These are phyloP conservation scores for Luvunga scandens DNA, from an alignment of 345 rosid genomes.

Conservation along the genomic window DNA sequence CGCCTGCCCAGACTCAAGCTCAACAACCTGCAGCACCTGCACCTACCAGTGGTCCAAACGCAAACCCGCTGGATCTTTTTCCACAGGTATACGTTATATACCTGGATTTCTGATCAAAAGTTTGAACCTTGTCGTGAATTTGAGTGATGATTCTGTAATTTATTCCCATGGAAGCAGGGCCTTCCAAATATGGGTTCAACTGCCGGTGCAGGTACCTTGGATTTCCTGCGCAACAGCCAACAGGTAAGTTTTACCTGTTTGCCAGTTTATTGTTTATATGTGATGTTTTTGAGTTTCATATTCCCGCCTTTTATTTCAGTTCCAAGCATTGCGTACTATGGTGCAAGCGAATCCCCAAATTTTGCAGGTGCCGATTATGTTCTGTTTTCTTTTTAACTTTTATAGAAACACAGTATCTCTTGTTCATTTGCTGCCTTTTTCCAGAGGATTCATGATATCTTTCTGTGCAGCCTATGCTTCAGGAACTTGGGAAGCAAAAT, in stretches of 20 bases:
- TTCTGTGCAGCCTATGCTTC: constrained; percentile 82
- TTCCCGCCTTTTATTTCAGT: constrained; percentile 12
- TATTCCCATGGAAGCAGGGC: constrained; percentile 36
- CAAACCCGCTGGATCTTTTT: constrained; percentile 61
- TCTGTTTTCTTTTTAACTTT: neutral
- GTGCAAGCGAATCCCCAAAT: constrained; percentile 48
- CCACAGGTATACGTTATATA: constrained; percentile 43
- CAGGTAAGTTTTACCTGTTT: constrained; percentile 33
- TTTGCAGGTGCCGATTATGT: constrained; percentile 27
- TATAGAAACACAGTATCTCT: neutral
- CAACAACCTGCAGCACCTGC: constrained; percentile 45
- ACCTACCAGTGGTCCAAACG: constrained; percentile 49
- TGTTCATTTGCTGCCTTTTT: neutral
- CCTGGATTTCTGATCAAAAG: neutral
- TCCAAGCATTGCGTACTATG: constrained; percentile 46
- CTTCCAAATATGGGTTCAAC: constrained; percentile 53
- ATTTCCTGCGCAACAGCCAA: constrained; percentile 62
- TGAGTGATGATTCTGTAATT: neutral
- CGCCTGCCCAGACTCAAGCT: constrained; percentile 26
- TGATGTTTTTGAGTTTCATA: neutral
- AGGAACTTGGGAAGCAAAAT: constrained; percentile 88
- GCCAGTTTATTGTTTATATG: neutral
- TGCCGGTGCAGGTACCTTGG: constrained; percentile 53
- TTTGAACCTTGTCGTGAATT: neutral
- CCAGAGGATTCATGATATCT: neutral